These are phyloP conservation scores for Rutstroemia sp. DNA, from an alignment of 2,329 filamentous ascomycete species.

Conservation along the genomic window DNA sequence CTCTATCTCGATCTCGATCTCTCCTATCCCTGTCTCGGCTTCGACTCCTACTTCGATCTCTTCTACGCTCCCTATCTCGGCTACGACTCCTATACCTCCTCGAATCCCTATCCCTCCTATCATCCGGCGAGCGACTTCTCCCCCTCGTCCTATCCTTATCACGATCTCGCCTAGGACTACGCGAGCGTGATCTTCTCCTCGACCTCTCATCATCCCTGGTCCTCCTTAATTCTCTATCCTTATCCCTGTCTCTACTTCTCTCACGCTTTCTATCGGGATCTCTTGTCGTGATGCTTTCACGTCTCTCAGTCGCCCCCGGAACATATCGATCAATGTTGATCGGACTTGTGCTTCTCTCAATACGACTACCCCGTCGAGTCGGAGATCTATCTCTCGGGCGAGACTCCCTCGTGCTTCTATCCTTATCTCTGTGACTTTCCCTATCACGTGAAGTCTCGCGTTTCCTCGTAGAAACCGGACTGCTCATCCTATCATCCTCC, in stretches of 20 bases:
- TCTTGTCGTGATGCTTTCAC: conserved; percentile 17
- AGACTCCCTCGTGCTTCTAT: conserved; percentile 18
- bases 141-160: conserved; percentile 11
- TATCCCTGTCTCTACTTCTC: conserved; percentile 14
- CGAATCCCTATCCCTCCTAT: conserved; percentile 9
- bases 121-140: conserved; percentile 10
- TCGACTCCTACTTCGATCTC: conserved; percentile 17
- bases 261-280: conserved; percentile 20
- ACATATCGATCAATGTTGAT: conserved; percentile 30
- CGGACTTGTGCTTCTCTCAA: conserved; percentile 28
- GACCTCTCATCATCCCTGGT: conserved; percentile 10
- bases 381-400: conserved; percentile 28
- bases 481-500: conserved; percentile 17
- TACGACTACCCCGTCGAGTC: conserved; percentile 22
- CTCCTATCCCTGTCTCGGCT: conserved; percentile 12
- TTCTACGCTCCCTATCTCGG: conserved; percentile 5
- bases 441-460: conserved; percentile 27
- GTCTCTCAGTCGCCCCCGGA: conserved; percentile 21
- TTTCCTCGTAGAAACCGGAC: conserved; percentile 21
- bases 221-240: conserved; percentile 1
- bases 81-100: not conserved
- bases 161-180: not conserved
- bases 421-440: conserved; percentile 27
- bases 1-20: conserved; percentile 8
- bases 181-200: conserved; percentile 11